These are phyloP conservation scores for Sclerotinia nivalis DNA, from an alignment of 2,329 filamentous ascomycete species.

Conservation along the genomic window DNA sequence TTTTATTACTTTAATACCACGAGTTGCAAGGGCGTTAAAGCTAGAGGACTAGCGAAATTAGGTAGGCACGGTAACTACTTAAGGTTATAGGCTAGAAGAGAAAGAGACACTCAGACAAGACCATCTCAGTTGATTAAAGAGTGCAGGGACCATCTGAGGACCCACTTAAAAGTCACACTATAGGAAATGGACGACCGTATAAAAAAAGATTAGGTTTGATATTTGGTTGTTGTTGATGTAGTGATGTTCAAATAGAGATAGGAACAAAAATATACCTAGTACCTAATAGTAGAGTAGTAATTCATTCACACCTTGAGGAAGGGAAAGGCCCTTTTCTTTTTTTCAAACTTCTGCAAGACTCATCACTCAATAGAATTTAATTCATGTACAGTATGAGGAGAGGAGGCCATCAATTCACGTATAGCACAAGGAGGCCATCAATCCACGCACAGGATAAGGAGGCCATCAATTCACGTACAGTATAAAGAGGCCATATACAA, in stretches of 20 bases:
- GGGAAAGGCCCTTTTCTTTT: too few species aligned
- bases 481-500: neutral
- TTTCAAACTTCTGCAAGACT: neutral
- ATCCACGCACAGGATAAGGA: neutral
- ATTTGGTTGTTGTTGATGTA: neutral
- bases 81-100: neutral
- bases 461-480: neutral
- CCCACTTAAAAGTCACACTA: neutral
- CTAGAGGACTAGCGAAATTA: slow-evolving; percentile 25
- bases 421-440: neutral
- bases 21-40: slow-evolving; percentile 26
- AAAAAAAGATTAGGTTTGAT: neutral
- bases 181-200: slow-evolving; percentile 12
- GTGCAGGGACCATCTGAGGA: neutral
- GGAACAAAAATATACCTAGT: neutral
- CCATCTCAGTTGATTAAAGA: neutral
- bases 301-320: neutral
- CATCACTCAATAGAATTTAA: neutral
- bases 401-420: too few species aligned
- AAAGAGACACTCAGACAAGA: neutral
- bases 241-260: neutral
- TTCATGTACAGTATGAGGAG: neutral
- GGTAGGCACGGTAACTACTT: slow-evolving; percentile 18
- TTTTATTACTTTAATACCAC: slow-evolving; percentile 20
- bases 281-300: neutral